These are phyloP conservation scores for Epichloe typhina DNA, from an alignment of 2,329 filamentous ascomycete species.

Conservation along the genomic window DNA sequence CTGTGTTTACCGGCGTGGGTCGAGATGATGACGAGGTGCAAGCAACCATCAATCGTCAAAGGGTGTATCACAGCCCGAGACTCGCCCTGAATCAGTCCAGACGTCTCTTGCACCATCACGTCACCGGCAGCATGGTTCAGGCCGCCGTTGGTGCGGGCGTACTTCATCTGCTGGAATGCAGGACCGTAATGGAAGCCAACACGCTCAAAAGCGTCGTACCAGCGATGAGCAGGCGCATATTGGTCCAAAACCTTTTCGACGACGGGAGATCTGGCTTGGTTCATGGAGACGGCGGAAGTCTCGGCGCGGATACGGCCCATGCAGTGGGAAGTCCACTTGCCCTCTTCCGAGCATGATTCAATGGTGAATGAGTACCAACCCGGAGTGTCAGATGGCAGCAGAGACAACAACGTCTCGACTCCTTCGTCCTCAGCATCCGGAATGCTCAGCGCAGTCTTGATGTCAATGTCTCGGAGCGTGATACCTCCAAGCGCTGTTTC, in stretches of 20 bases:
- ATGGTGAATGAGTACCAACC: too few relatives aligned
- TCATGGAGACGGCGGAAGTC: background rate
- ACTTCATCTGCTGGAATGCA: constrained; percentile 21
- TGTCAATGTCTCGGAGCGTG: constrained; percentile 16
- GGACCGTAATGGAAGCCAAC: constrained; percentile 27
- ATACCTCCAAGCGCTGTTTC: constrained; percentile 3
- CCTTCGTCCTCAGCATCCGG: constrained; percentile 16
- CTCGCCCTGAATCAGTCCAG: constrained; percentile 15
- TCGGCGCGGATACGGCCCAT: too few relatives aligned
- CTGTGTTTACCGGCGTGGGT: constrained; percentile 15
- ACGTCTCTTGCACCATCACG: background rate
- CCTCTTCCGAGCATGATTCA: too few relatives aligned
- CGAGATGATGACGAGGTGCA: constrained; percentile 21
- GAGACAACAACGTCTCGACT: constrained; percentile 12
- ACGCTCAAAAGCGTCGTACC: constrained; percentile 17
- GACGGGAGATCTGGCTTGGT: background rate
- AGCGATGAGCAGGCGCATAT: constrained; percentile 12
- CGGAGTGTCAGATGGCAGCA: constrained; percentile 1
- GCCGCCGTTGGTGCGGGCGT: constrained; percentile 16
- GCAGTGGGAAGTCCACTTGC: too few relatives aligned
- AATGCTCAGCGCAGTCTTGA: constrained; percentile 17
- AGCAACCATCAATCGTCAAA: constrained; percentile 21
- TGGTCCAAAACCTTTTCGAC: constrained; percentile 4
- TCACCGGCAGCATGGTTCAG: constrained; percentile 8
- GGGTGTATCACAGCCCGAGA: constrained; percentile 27